Base-by-base conservation (phyloP, 2,329 filamentous ascomycete species). In the Chrysoporthe puriensis region DNA sequence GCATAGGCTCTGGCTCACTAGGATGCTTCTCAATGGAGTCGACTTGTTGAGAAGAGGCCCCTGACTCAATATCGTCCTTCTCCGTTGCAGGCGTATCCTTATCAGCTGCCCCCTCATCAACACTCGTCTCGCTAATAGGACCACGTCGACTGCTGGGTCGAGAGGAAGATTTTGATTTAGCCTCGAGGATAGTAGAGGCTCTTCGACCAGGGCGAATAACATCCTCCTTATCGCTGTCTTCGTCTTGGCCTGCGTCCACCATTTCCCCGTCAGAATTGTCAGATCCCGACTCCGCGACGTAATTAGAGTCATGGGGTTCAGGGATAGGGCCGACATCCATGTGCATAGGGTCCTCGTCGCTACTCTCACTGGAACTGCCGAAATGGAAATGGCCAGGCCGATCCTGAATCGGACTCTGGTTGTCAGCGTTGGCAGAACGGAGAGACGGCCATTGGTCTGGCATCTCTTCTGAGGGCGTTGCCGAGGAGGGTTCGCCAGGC, bases 401-500 rank as follows among this genome's bases (percentile, higher is more conserved):
- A 32, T 58, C 58, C 43, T 54, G 65, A 36, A 62, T 65, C 4
- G 68, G 68, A 14, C 68, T 69, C 52, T 60, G 59, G 5, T 65
- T 63, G n/a, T 69, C 68, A 9, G 52, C 46, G n/a, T 52, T 43
- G 32, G 68, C 66, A 36, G 68, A 69, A 11, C 68, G 68, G 0
- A 69, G 62, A 21, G 62, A 65, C 21, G 66, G 21, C 52, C 65
- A 61, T 34, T 65, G 66, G 3, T 62, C 65, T n/a, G 16, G 26
- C 3, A 21, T 21, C 32, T 67, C 68, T 44, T 66, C 68, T 0
- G 61, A 54, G 6, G 52, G 54, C 4, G 58, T 67, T 4, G 66
- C 62, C 42, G 64, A 67, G 4, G 66, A 59, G 3, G 68, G 65
- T 66, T 69, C 68, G 18, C 68, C 68, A 21, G 68, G 68, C 6